These are phyloP conservation scores for Fusarium acutatum DNA, from an alignment of 2,329 filamentous ascomycete genomes.

Conservation along the genomic window DNA sequence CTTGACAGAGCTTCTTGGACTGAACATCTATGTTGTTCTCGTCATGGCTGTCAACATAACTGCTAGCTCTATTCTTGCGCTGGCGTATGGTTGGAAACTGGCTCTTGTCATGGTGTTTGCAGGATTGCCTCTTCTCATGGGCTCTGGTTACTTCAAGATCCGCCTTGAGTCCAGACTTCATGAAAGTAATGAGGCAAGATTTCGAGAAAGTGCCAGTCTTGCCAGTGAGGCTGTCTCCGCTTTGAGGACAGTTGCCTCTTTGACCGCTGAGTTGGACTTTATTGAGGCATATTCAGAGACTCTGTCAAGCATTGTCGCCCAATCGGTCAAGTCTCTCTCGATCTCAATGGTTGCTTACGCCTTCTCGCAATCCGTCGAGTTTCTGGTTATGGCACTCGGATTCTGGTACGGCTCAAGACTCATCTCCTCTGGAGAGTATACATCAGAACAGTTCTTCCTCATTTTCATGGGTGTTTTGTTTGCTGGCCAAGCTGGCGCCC, in stretches of 20 bases:
- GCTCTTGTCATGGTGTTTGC: slow-evolving; percentile 54
- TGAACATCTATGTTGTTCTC: slow-evolving; percentile 53
- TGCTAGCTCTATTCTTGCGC: slow-evolving; percentile 49
- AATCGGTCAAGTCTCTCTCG: slow-evolving; percentile 9
- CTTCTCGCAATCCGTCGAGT: slow-evolving; percentile 41
- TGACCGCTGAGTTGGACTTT: slow-evolving; percentile 49
- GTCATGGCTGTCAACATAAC: slow-evolving; percentile 52
- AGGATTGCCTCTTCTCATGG: slow-evolving; percentile 52
- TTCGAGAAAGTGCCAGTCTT: slow-evolving; percentile 52
- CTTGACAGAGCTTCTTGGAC: slow-evolving; percentile 55
- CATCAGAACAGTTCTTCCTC: slow-evolving; percentile 51
- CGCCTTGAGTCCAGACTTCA: slow-evolving; percentile 54
- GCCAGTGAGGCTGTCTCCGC: slow-evolving; percentile 57
- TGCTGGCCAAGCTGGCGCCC: slow-evolving; percentile 42
- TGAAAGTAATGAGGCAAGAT: slow-evolving; percentile 46
- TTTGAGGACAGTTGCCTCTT: slow-evolving; percentile 55
- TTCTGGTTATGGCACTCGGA: slow-evolving; percentile 45
- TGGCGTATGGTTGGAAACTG: slow-evolving; percentile 56
- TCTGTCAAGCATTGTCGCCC: slow-evolving; percentile 40
- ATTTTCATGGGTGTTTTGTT: slow-evolving; percentile 54
- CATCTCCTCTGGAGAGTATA: slow-evolving; percentile 48
- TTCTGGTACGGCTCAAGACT: slow-evolving; percentile 46
- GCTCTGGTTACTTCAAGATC: slow-evolving; percentile 53
- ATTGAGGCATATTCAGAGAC: slow-evolving; percentile 46
- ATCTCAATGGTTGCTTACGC: slow-evolving; percentile 23